phyloP scores from a whole-genome alignment of 2,329 filamentous ascomycete species.

The Penicillium sp. region DNA sequence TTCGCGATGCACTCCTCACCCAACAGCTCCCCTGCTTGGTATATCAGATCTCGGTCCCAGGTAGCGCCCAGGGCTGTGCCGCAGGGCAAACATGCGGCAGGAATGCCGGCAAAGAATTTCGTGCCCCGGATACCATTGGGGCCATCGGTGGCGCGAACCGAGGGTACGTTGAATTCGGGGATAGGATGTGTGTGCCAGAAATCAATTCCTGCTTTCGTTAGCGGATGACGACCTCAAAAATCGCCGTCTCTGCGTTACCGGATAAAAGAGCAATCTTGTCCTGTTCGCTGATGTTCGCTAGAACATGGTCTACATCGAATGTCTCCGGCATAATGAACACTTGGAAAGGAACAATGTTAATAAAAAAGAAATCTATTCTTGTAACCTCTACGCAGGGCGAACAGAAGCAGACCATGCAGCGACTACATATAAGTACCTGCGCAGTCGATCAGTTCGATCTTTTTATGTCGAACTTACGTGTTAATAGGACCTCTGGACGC shows the following conservation, averaged over 20 bases:
- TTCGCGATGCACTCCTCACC: constrained; percentile 63
- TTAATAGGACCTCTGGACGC: background rate
- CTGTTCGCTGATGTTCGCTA: constrained; percentile 16
- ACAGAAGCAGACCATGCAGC: background rate
- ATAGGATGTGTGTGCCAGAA: constrained; percentile 68
- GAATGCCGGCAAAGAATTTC: constrained; percentile 64
- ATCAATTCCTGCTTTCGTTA: constrained; percentile 53
- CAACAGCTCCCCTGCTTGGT: constrained; percentile 61
- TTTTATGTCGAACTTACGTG: background rate
- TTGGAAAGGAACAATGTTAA: background rate
- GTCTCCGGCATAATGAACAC: constrained; percentile 8
- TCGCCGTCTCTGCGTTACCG: constrained; percentile 5
- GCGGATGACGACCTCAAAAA: background rate
- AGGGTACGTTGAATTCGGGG: constrained; percentile 60
- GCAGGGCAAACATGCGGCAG: constrained; percentile 61
- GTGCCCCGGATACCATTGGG: constrained; percentile 68
- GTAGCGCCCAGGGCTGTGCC: constrained; percentile 59
- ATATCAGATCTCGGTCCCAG: constrained; percentile 55
- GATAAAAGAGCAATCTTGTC: constrained; percentile 25
- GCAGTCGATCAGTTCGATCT: background rate
- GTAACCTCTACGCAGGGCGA: background rate
- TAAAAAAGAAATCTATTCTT: background rate
- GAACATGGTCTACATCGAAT: constrained; percentile 22
- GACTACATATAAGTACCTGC: background rate
- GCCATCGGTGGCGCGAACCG: constrained; percentile 65